These are phyloP conservation scores for Calocybe gangraenosa DNA, from an alignment of 768 basidiomycete genomes.

Conservation along the genomic window DNA sequence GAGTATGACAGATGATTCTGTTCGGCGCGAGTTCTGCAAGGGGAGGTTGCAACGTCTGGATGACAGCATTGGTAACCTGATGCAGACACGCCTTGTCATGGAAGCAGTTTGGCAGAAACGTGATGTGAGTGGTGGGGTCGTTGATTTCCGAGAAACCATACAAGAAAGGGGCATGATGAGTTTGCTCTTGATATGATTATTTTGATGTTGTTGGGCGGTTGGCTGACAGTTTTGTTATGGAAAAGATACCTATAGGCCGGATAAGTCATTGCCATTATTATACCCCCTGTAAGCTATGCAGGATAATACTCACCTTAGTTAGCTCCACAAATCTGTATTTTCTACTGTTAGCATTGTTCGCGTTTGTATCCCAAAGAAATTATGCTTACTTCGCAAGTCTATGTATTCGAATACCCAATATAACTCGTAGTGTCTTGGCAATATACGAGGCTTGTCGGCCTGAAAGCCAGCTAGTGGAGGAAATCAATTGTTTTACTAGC, in stretches of 20 bases:
- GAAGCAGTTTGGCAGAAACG: conserved; percentile 68
- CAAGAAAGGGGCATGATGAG: conserved; percentile 45
- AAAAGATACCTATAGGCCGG: conserved; percentile 16
- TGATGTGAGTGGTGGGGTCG: conserved; percentile 45
- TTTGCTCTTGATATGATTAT: conserved; percentile 40
- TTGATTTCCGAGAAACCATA: conserved; percentile 62
- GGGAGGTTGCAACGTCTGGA: conserved; percentile 50
- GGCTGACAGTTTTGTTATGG: conserved; percentile 3
- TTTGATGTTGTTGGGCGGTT: too few relatives aligned
- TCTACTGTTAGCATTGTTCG: background rate
- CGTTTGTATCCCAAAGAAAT: conserved; percentile 3
- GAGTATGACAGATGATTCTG: conserved; percentile 65
- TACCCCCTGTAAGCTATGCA: conserved; percentile 13
- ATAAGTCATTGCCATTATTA: conserved; percentile 10
- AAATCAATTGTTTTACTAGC: too few relatives aligned
- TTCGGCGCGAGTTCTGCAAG: conserved; percentile 55
- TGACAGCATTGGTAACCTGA: conserved; percentile 55
- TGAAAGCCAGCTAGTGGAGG: too few relatives aligned
- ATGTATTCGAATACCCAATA: too few relatives aligned
- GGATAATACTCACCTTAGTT: conserved; percentile 14
- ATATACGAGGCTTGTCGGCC: too few relatives aligned
- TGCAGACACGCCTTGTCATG: conserved; percentile 57
- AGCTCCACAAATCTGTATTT: conserved; percentile 9
- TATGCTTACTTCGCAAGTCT: background rate
- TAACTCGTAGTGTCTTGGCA: too few relatives aligned